Evolutionary conservation across 345 rosid genomes (phyloP).

Genomic region (Acer negundo): DNA sequence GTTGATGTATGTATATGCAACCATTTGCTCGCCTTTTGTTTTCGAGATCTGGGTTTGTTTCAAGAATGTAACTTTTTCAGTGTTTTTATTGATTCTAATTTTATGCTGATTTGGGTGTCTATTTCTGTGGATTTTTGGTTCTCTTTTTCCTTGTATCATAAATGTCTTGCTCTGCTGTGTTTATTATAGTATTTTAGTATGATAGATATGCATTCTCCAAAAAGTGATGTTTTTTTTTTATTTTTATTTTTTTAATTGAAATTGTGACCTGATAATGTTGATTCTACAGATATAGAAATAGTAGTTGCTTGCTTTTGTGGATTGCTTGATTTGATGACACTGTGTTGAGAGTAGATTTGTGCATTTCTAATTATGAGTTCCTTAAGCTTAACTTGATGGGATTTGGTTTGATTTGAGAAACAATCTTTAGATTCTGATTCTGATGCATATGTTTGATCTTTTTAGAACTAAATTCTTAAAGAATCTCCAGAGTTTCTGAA

Average conservation of each 20-base stretch:
- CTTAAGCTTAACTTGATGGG: neutral
- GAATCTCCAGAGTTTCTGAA: slow-evolving; percentile 23
- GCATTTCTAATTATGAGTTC: slow-evolving; percentile 9
- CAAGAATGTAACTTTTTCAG: neutral
- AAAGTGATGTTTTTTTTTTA: neutral
- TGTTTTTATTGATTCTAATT: neutral
- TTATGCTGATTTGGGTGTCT: neutral
- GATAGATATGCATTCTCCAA: neutral
- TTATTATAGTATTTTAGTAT: neutral
- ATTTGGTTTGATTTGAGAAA: slow-evolving; percentile 13
- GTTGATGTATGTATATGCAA: slow-evolving; percentile 20
- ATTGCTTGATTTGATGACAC: slow-evolving; percentile 1
- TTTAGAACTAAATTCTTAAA: neutral
- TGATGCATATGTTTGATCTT: slow-evolving; percentile 1
- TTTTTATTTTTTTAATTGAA: neutral
- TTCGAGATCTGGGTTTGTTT: slow-evolving; percentile 42
- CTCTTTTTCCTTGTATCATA: neutral
- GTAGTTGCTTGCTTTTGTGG: neutral
- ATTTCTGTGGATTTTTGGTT: neutral
- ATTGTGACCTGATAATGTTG: neutral
- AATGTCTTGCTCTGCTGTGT: neutral
- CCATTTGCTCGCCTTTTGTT: slow-evolving; percentile 16
- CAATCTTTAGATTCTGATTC: slow-evolving; percentile 8
- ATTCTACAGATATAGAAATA: neutral
- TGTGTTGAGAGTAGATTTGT: neutral